Base-by-base conservation (phyloP, 495 filamentous ascomycete genomes). In the Hyaloscypha bicolor region DNA sequence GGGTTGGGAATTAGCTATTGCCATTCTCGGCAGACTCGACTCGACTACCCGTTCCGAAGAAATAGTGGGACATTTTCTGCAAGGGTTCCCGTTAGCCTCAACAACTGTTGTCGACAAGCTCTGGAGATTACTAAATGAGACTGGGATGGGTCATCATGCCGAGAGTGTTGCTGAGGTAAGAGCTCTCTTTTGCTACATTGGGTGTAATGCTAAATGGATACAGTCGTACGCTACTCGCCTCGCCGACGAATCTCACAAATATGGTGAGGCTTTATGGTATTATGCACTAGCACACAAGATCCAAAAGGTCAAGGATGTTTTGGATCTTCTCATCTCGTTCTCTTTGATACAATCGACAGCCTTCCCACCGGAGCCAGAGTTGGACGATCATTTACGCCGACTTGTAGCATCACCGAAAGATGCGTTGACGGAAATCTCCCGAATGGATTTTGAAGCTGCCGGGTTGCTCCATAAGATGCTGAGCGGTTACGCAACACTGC, bases 401-500 rank as follows among this genome's bases (percentile, higher is more conserved):
- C 78, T 97, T 29, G 83, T 95, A 56, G 83, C 81, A 53, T 85
- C 88, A 52, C 90, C 91, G 11, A 88, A 87, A 72, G 70, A 82
- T 12, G 87, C 88, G 12, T 81, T 96, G 33, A 84, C 86, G 35
- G 76, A 84, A 19, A 84, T 91, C 58, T 88, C 90, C 0, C 78
- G 81, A 33, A 77, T 85, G 21, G 93, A 96, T 74, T 79, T 86
- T 42, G 90, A 93, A 70, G 93, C 91, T 11, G 93, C 93, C 29
- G 82, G 87, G 63, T 86, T 95, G 11, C 81, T 97, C 2, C 90
- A 91, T 58, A 89, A 86, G 66, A 88, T 92, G 73, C 85, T 96
- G n/a, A 93, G 90, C 74, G 94, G 94, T 39, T 97, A 97, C 71
- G 94, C 93, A 39, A 93, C 90, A 0, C 81, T 97, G 6, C 87